phyloP scores from a whole-genome alignment of 1,284 basidiomycete genomes.

The Testicularia cyperi region DNA sequence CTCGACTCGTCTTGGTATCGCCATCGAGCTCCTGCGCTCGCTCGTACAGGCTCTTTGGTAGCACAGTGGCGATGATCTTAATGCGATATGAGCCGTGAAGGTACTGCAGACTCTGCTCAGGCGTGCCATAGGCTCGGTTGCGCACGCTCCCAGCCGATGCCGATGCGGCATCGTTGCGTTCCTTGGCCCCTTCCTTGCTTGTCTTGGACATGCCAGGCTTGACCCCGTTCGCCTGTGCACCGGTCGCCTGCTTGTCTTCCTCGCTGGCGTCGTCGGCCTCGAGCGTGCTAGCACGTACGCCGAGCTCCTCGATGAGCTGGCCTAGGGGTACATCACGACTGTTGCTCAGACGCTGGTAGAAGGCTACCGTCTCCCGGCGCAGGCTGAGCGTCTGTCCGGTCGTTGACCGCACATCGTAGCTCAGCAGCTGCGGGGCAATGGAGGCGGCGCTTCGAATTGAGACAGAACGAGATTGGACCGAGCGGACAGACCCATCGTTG shows the following conservation, averaged over 20 bases:
- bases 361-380: conserved; percentile 36
- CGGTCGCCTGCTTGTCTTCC: not conserved
- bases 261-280: conserved; percentile 13
- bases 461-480: conserved; percentile 21
- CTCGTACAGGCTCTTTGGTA: conserved; percentile 22
- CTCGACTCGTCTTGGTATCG: not conserved
- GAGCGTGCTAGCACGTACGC: conserved; percentile 28
- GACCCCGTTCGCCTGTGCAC: not conserved
- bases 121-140: conserved; percentile 15
- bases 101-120: conserved; percentile 37
- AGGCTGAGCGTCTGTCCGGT: conserved; percentile 12
- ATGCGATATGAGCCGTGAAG: conserved; percentile 38
- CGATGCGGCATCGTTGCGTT: conserved; percentile 1
- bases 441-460: too few species aligned
- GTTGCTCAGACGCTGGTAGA: conserved; percentile 40
- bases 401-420: conserved; percentile 20
- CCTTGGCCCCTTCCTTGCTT: conserved; percentile 5
- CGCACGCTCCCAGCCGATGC: not conserved
- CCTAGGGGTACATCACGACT: conserved; percentile 43
- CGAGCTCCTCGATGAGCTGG: conserved; percentile 49
- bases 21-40: too few species aligned
- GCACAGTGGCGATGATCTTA: conserved; percentile 28
- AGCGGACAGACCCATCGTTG: too few species aligned
- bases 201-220: conserved; percentile 2
- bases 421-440: conserved; percentile 25